Evolutionary conservation across 257 asterid genomes (phyloP), one percentile per base, ranked within the genome.

Genomic region (Primulina tabacum): DNA sequence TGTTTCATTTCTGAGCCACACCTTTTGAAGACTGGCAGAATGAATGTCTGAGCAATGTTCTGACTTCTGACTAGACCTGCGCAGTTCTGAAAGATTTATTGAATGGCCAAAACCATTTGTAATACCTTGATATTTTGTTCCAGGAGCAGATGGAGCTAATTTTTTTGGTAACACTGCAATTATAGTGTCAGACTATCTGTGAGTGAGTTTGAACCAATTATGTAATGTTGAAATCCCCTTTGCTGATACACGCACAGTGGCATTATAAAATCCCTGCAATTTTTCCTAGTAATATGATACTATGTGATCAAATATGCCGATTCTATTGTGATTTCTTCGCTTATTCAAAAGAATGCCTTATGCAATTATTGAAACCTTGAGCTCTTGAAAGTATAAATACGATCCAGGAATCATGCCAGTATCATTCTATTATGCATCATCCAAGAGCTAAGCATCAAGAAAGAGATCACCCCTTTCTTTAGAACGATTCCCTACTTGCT

Each of bases 381-480:
- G 32, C 6, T 24, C 18, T 70, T 20, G 62, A 69, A 33, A 34
- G 32, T 43, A 33, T 11, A 28, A 47, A 47, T 47, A 47, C 11
- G 56, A 62, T 17, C 28, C 56, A 65, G 75, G 65, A 33, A 60
- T 61, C 64, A 34, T 76, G 56, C 33, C 63, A 20, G 14, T 52
- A 20, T 57, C 34, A 60, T 72, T 47, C 7, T 47, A 47, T 47
- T 47, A 7, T 47, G 56, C 2, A 32, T 62, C 72, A 38, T 40
- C 69, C 40, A 1, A 12, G 67, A 17, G 59, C 72, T 68, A 28
- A 71, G 65, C 62, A 65, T 71, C 76, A 30, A 16, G 38, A 66
- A 63, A 63, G 57, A 43, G n/a, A 59, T 65, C 29, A 28, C 18
- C 30, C 40, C 61, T 60, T n/a, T n/a, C 60, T 60, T 28, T 60